Percentiles rank a stretch among this genome's conserved stretches.
Evolutionary conservation across 768 basidiomycete species (phyloP).

Genomic region (Tylopilus vinaceipallidus): DNA sequence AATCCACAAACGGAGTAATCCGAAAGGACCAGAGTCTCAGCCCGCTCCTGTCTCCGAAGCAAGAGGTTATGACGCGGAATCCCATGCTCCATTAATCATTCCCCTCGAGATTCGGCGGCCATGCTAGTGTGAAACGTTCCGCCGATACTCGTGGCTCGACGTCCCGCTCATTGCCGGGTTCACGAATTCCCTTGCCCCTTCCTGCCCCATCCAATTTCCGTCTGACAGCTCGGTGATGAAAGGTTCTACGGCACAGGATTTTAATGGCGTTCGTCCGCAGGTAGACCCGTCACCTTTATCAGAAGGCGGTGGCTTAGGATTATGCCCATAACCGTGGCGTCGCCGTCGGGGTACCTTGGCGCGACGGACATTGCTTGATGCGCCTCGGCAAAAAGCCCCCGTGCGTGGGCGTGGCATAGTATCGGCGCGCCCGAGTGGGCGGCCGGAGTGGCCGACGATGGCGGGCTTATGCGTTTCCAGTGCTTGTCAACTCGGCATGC

Average conservation of each 20-base stretch:
- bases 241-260: slow-evolving; percentile 17
- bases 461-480: background rate
- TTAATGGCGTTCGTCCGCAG: slow-evolving; percentile 3
- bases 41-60: slow-evolving; percentile 14
- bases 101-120: slow-evolving; percentile 27
- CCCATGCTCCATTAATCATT: slow-evolving; percentile 18
- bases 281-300: slow-evolving; percentile 5
- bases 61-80: slow-evolving; percentile 10
- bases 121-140: slow-evolving; percentile 43
- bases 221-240: slow-evolving; percentile 28
- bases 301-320: slow-evolving; percentile 37
- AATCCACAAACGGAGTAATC: slow-evolving; percentile 16
- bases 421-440: too few relatives aligned
- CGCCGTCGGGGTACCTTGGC: slow-evolving; percentile 31
- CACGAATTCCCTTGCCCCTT: background rate
- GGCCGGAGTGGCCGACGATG: too few relatives aligned
- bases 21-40: slow-evolving; percentile 14
- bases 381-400: slow-evolving; percentile 24
- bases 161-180: background rate
- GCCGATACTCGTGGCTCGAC: slow-evolving; percentile 37
- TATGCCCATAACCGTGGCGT: slow-evolving; percentile 45
- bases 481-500: slow-evolving; percentile 6
- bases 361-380: slow-evolving; percentile 29
- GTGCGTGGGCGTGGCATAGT: slow-evolving; percentile 3
- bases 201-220: slow-evolving; percentile 38